Evolutionary conservation across 176 grass and related monocot species (phyloP), one percentile per base, ranked within the genome.

Genomic region (Elaeis guineensis): DNA sequence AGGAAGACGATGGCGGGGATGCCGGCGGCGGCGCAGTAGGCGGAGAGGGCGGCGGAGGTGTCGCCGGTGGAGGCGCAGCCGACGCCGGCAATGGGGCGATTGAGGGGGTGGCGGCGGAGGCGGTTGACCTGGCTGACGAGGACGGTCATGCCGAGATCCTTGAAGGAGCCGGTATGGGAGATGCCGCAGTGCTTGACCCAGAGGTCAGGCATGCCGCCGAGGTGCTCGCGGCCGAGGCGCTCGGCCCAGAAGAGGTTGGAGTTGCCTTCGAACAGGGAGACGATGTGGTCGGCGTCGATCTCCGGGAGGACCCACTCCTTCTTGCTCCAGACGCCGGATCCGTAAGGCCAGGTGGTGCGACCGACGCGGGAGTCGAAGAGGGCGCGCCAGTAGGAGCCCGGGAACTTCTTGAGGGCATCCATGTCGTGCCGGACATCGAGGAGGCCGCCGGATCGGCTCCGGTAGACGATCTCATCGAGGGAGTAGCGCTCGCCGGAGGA

Each of bases 171-270:
- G 0, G 94, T 98, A 74, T 98, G 94, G n/a, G 94, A 98, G 59
- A 98, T 98, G 58, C 88, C 94, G 64, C 88, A 98, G 80, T 98
- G 92, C 83, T 97, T 97, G 21, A 97, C 92, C 92, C 87, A 97
- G 62, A 97, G 82, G 60, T 91, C 92, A 44, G 69, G 83, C 92
- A 97, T 97, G 18, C 92, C 87, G 6, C 66, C 84, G 49, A 91
- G 87, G 75, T 97, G 87, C 65, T 97, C 92, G 3, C 74, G 81
- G 54, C 84, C 92, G 24, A 97, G 81, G 55, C 78, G 81, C 80
- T 97, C 92, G 6, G 92, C 87, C 92, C 92, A 91, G 80, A 91
- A 97, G 78, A 97, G 85, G 67, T 97, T 97, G 28, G 92, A 97
- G 72, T 97, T 97, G 24, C 92, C 92, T 78, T 91, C 92, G 65